Base-by-base conservation (phyloP, 106 monocot species). In the Triglochin maritima region DNA sequence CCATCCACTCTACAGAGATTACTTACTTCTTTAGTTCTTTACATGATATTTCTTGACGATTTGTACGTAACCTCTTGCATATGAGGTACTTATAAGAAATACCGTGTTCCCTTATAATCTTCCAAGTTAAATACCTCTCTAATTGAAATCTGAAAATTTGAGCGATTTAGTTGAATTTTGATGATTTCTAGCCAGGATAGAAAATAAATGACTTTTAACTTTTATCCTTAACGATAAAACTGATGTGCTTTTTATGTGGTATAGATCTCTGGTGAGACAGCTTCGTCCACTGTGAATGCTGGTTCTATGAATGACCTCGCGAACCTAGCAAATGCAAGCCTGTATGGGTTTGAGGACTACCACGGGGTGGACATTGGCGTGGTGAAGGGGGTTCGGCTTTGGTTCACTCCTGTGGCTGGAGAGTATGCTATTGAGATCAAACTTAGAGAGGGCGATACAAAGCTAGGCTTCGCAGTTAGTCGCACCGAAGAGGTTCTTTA, bases 321-420 rank as follows among this genome's bases (percentile, higher is more conserved):
- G 7, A 79, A 77, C 69, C 68, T 90, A 49, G 89, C 79, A 3
- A 90, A 86, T 60, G 76, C 76, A 13, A 90, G 86, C 68, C 79
- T 86, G 17, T 90, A 86, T 55, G 89, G 86, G 5, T 89, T 89
- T 65, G 85, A 89, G 79, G 89, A 89, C 46, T 89, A 89, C 71
- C 89, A 89, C 67, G 89, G 89, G 11, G 86, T 89, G 7, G 89
- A 89, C 76, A 86, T 89, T 50, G 86, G 86, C 11, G 85, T 89
- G 59, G 81, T 89, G 46, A 78, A 81, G 62, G 86, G 81, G 15
- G 81, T 83, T n/a, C 77, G 89, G 58, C 80, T 89, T 16, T 89
- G 89, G 89, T 89, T 83, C 70, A 66, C 83, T 16, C 89, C 89
- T 0, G 15, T 65, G 69, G 89, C 81, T n/a, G 86, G 85, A 44